These are phyloP conservation scores for Cicer cuneatum DNA, from an alignment of 306 rosid genomes.

Conservation along the genomic window DNA sequence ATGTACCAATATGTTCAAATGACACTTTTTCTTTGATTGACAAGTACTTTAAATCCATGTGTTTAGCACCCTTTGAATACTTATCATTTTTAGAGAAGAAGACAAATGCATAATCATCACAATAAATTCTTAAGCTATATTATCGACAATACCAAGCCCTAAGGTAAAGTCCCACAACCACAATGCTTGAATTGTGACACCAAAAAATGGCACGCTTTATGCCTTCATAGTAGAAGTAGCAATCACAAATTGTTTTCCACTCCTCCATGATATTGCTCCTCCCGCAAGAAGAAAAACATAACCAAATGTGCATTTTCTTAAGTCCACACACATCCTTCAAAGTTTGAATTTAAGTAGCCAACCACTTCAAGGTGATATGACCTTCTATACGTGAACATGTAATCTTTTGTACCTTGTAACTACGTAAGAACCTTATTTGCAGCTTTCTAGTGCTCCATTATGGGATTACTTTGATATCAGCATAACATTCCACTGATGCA, in stretches of 20 bases:
- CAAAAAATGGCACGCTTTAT: not conserved
- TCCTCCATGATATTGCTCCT: not conserved
- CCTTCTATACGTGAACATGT: not conserved
- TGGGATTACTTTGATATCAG: too few species aligned
- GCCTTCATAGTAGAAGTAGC: not conserved
- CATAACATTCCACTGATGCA: not conserved
- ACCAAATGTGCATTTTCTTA: not conserved
- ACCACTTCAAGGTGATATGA: not conserved
- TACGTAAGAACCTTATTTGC: not conserved
- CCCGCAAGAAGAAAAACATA: not conserved
- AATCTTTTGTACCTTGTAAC: not conserved
- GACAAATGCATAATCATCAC: too few species aligned
- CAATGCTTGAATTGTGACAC: not conserved
- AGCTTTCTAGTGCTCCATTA: not conserved
- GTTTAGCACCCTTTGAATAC: not conserved
- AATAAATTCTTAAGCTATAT: too few species aligned
- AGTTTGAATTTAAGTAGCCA: not conserved
- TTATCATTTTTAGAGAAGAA: too few species aligned
- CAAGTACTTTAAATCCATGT: not conserved
- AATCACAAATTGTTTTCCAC: not conserved
- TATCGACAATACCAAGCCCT: not conserved
- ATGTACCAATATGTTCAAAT: not conserved
- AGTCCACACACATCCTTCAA: not conserved
- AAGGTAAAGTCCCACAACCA: not conserved
- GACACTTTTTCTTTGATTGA: not conserved